These are phyloP conservation scores for Ilyonectria mors-panacis DNA, from an alignment of 2,329 filamentous ascomycete genomes.

Conservation along the genomic window DNA sequence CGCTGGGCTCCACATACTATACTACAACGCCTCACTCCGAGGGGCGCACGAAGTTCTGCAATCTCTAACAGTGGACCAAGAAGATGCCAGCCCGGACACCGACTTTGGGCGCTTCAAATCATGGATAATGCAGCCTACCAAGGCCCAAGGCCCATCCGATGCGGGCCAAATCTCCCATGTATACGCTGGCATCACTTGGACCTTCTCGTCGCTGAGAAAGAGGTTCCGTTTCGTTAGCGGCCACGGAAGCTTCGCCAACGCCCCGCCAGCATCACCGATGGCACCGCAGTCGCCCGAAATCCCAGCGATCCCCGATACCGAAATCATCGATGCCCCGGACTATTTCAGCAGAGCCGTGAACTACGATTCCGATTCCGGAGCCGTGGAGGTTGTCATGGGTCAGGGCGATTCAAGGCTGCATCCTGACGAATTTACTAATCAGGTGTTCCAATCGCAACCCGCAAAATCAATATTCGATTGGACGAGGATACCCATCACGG, in stretches of 20 bases:
- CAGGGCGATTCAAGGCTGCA: slow-evolving; percentile 49
- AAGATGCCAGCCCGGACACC: slow-evolving; percentile 57
- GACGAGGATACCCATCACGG: slow-evolving; percentile 78
- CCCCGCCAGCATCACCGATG: slow-evolving; percentile 58
- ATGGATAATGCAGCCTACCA: slow-evolving; percentile 75
- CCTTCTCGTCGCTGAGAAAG: slow-evolving; percentile 77
- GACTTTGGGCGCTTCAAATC: slow-evolving; percentile 76
- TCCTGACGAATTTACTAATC: slow-evolving; percentile 60
- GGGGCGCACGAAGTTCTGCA: slow-evolving; percentile 69
- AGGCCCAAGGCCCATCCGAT: slow-evolving; percentile 67
- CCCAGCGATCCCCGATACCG: slow-evolving; percentile 52
- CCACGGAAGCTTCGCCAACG: slow-evolving; percentile 52
- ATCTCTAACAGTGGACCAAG: slow-evolving; percentile 67
- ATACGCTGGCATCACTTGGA: slow-evolving; percentile 79
- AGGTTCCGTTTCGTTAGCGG: slow-evolving; percentile 79
- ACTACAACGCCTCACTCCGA: slow-evolving; percentile 78
- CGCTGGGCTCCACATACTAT: slow-evolving; percentile 73
- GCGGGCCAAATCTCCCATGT: slow-evolving; percentile 67
- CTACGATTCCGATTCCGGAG: slow-evolving; percentile 31
- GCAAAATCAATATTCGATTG: slow-evolving; percentile 79
- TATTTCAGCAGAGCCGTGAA: slow-evolving; percentile 59
- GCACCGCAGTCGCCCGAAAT: slow-evolving; percentile 57
- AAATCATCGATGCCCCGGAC: slow-evolving; percentile 53
- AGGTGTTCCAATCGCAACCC: slow-evolving; percentile 56
- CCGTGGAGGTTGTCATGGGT: slow-evolving; percentile 46